Evolutionary conservation across 2,329 filamentous ascomycete genomes (phyloP).

Genomic region (Fusarium sp.): DNA sequence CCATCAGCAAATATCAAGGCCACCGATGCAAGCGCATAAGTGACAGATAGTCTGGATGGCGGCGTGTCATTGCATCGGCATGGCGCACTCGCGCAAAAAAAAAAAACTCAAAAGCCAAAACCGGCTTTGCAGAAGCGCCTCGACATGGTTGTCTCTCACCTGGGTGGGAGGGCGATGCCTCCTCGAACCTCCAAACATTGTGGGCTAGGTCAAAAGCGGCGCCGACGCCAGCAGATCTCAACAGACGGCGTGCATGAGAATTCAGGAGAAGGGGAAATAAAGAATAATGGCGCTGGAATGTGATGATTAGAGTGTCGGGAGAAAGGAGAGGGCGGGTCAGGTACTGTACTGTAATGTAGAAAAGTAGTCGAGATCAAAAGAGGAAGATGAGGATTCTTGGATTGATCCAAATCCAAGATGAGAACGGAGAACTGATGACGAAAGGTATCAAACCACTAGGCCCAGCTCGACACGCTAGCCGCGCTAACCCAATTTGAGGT

Average conservation of each 20-base stretch:
- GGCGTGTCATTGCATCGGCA: constrained; percentile 5
- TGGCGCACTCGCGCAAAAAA: constrained; percentile 26
- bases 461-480: constrained; percentile 6
- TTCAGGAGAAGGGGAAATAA: constrained; percentile 15
- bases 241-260: constrained; percentile 37
- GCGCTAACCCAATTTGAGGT: constrained; percentile 28
- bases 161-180: constrained; percentile 61
- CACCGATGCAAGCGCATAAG: constrained; percentile 13
- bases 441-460: constrained; percentile 42
- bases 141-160: constrained; percentile 56
- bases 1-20: constrained; percentile 2
- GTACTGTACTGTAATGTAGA: neutral
- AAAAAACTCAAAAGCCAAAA: constrained; percentile 43
- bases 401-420: constrained; percentile 17
- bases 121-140: constrained; percentile 28
- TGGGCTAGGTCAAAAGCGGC: constrained; percentile 38
- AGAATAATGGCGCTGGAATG: constrained; percentile 18
- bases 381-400: constrained; percentile 30
- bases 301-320: constrained; percentile 22
- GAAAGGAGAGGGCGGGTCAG: constrained; percentile 20
- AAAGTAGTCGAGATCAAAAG: constrained; percentile 19
- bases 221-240: constrained; percentile 37
- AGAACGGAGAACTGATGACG: constrained; percentile 41
- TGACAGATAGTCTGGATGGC: constrained; percentile 2
- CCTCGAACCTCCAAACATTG: constrained; percentile 65